Evolutionary conservation across 2,329 filamentous ascomycete species (phyloP).

Genomic region (Aspergillus intermedius): DNA sequence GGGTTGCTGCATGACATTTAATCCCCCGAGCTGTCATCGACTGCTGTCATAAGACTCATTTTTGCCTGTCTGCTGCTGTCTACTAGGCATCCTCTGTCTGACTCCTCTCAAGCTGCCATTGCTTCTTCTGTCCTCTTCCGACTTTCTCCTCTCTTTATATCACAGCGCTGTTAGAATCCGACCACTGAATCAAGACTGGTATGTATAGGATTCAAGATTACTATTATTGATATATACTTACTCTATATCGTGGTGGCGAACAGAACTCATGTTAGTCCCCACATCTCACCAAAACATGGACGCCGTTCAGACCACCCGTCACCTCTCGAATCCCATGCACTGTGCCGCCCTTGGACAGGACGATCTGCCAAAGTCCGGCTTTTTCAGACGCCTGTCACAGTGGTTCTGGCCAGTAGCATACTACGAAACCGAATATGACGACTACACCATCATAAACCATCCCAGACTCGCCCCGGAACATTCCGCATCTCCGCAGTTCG

Average conservation of each 20-base stretch:
- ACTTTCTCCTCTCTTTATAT: too few relatives aligned
- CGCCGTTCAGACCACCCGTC: background rate
- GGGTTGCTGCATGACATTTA: too few relatives aligned
- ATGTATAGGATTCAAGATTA: background rate
- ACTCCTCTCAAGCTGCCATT: too few relatives aligned
- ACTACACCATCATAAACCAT: background rate
- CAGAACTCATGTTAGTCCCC: too few relatives aligned
- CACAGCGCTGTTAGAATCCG: background rate
- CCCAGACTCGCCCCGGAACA: background rate
- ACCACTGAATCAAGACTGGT: too few relatives aligned
- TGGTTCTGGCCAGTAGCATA: slow-evolving; percentile 15
- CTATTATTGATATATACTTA: background rate
- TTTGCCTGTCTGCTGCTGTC: too few relatives aligned
- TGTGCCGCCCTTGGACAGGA: background rate
- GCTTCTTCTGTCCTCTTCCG: too few relatives aligned
- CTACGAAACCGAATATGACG: slow-evolving; percentile 2
- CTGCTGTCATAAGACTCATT: too few relatives aligned
- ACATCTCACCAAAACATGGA: background rate
- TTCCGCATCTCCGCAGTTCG: background rate
- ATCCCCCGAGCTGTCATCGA: too few relatives aligned
- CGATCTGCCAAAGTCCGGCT: background rate
- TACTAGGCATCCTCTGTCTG: too few relatives aligned
- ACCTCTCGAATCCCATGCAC: background rate
- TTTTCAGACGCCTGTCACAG: slow-evolving; percentile 8
- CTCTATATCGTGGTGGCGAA: background rate